phyloP scores from a whole-genome alignment of 108 stramenopile genomes.

The Licmophora abbreviata region DNA sequence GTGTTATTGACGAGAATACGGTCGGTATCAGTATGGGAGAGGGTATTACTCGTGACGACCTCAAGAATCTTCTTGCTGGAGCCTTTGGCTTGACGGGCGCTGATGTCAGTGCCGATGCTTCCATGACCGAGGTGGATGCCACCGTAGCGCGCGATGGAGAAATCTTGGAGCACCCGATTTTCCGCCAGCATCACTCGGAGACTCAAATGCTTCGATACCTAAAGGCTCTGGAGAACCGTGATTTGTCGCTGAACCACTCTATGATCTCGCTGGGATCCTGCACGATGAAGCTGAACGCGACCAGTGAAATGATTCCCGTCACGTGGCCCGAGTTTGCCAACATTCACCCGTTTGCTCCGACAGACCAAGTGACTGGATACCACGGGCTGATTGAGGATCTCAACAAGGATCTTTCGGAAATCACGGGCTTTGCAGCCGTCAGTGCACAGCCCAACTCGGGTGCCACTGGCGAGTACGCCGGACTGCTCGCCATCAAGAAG shows the following conservation, averaged over 20 bases:
- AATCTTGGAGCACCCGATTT: slow-evolving; percentile 93
- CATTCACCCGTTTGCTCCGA: slow-evolving; percentile 98
- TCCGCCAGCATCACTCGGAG: slow-evolving; percentile 93
- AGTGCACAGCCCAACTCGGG: slow-evolving; percentile 98
- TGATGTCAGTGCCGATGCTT: slow-evolving; percentile 67
- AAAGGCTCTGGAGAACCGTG: slow-evolving; percentile 92
- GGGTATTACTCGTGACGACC: slow-evolving; percentile 81
- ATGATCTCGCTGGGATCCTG: slow-evolving; percentile 99
- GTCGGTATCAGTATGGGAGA: slow-evolving; percentile 95
- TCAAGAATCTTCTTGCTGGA: slow-evolving; percentile 48
- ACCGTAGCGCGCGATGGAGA: slow-evolving; percentile 58
- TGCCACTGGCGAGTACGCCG: slow-evolving; percentile 97
- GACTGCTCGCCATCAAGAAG: slow-evolving; percentile 86
- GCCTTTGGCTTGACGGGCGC: slow-evolving; percentile 66
- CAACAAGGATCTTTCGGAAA: slow-evolving; percentile 91
- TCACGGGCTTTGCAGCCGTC: slow-evolving; percentile 98
- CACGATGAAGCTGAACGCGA: slow-evolving; percentile 99
- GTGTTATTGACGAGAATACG: slow-evolving; percentile 77
- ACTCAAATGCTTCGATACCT: slow-evolving; percentile 98
- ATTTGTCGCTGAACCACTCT: slow-evolving; percentile 93
- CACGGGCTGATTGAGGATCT: slow-evolving; percentile 90
- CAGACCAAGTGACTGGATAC: slow-evolving; percentile 90
- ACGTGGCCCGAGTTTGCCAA: slow-evolving; percentile 94
- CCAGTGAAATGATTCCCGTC: slow-evolving; percentile 98
- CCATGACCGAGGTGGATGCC: slow-evolving; percentile 51